Evolutionary conservation across 2,329 filamentous ascomycete genomes (phyloP).

Genomic region (Periglandula ipomoeae): DNA sequence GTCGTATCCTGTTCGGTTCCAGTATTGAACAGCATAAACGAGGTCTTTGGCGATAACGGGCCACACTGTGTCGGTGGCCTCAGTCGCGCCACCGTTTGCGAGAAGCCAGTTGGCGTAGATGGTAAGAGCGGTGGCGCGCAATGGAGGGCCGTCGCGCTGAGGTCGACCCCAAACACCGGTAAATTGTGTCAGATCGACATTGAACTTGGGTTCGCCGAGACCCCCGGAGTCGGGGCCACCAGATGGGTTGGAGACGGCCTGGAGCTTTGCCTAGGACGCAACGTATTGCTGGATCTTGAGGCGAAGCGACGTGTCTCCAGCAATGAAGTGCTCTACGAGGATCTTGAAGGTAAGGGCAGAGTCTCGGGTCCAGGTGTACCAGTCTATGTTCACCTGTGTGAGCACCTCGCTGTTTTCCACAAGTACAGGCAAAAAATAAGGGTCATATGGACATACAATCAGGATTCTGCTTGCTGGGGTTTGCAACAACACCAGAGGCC

Average conservation of each 20-base stretch:
- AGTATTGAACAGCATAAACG: conserved; percentile 65
- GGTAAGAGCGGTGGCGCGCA: conserved; percentile 65
- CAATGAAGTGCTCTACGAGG: conserved; percentile 53
- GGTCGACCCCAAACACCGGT: conserved; percentile 64
- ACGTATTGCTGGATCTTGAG: conserved; percentile 57
- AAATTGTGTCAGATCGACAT: conserved; percentile 52
- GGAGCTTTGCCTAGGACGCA: conserved; percentile 53
- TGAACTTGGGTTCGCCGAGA: conserved; percentile 65
- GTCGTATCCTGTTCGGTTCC: conserved; percentile 59
- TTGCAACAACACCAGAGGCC: conserved; percentile 42
- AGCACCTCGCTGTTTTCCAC: too few relatives aligned
- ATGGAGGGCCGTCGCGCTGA: conserved; percentile 69
- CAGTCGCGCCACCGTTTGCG: conserved; percentile 51
- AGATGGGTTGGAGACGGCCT: conserved; percentile 58
- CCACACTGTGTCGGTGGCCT: conserved; percentile 52
- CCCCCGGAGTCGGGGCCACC: conserved; percentile 41
- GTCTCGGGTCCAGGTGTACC: conserved; percentile 70
- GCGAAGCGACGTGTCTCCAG: conserved; percentile 49
- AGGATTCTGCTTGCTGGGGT: conserved; percentile 40
- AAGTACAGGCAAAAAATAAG: too few relatives aligned
- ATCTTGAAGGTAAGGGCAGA: conserved; percentile 61
- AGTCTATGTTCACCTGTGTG: too few relatives aligned
- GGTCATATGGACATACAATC: conserved; percentile 40
- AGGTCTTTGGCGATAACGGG: conserved; percentile 70
- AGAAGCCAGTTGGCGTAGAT: conserved; percentile 66